A percentile compares a stretch with the other conserved stretches of the same genome.
Conservation (phyloP, 257 asterid genomes). For the Prunella vulgaris region DNA sequence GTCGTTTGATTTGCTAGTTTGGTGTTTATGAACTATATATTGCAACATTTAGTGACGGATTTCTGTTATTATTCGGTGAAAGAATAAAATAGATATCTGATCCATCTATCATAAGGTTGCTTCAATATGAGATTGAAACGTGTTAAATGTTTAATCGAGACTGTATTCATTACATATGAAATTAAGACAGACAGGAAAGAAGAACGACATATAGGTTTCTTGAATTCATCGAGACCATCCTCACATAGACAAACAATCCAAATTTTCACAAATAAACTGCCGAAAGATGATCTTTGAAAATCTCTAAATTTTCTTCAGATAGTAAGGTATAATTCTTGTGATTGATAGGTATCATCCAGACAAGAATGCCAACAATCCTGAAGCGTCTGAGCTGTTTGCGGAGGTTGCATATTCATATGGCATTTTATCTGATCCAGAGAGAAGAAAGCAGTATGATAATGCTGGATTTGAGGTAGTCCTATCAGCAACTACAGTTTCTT, state of each 20-base stretch:
- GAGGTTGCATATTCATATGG: slow-evolving; percentile 94
- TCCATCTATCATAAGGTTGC: neutral
- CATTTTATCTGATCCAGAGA: slow-evolving; percentile 85
- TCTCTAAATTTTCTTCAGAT: neutral
- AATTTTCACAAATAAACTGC: neutral
- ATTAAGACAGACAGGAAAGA: neutral
- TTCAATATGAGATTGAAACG: no score
- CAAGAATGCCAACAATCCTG: slow-evolving; percentile 87
- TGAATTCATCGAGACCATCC: neutral
- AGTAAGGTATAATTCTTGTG: slow-evolving; percentile 6
- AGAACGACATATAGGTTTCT: neutral
- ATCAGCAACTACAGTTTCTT: neutral
- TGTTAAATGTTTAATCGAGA: no score
- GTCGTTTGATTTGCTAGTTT: neutral
- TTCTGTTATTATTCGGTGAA: neutral
- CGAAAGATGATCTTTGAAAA: neutral
- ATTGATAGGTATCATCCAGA: slow-evolving; percentile 86
- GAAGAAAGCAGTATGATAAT: slow-evolving; percentile 76
- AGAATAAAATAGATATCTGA: neutral
- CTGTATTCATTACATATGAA: neutral
- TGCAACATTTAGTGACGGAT: neutral
- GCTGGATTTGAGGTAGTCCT: slow-evolving; percentile 77
- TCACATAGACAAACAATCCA: neutral
- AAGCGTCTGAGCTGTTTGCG: slow-evolving; percentile 85
- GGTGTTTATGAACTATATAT: neutral